Conservation (phyloP, 2,329 filamentous ascomycete genomes). For the Neofusicoccum ribis region DNA sequence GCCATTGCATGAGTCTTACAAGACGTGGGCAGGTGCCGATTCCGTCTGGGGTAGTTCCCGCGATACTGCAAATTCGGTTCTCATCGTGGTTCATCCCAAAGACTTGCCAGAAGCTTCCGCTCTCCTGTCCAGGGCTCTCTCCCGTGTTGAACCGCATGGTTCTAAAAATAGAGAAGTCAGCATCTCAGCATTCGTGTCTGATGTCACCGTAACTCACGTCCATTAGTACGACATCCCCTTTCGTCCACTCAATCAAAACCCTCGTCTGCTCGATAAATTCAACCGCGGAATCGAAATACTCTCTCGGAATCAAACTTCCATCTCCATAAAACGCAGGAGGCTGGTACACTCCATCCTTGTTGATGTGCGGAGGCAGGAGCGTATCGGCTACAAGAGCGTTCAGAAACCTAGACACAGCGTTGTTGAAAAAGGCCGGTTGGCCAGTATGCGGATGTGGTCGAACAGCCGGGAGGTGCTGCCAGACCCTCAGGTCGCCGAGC, state of each 20-base stretch:
- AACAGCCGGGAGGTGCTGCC: slow-evolving; percentile 21
- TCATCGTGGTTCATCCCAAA: slow-evolving; percentile 19
- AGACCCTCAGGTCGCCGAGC: slow-evolving; percentile 19
- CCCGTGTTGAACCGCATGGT: slow-evolving; percentile 21
- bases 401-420: slow-evolving; percentile 9
- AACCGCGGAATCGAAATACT: slow-evolving; percentile 18
- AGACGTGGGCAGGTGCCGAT: no score
- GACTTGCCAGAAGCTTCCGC: slow-evolving; percentile 19
- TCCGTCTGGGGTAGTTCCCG: no score
- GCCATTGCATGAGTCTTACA: no score
- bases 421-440: slow-evolving; percentile 16
- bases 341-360: slow-evolving; percentile 1
- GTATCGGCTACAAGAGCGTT: slow-evolving; percentile 15
- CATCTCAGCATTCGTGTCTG: no score
- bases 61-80: not conserved
- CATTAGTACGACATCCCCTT: slow-evolving; percentile 20
- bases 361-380: slow-evolving; percentile 19
- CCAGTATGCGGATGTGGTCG: slow-evolving; percentile 11
- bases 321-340: not conserved
- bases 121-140: slow-evolving; percentile 21
- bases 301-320: slow-evolving; percentile 15
- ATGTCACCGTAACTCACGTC: not conserved
- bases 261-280: slow-evolving; percentile 18
- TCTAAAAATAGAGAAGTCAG: not conserved
- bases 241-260: slow-evolving; percentile 16